phyloP scores from a whole-genome alignment of 768 basidiomycete genomes.

The Xerocomus potaroensis region DNA sequence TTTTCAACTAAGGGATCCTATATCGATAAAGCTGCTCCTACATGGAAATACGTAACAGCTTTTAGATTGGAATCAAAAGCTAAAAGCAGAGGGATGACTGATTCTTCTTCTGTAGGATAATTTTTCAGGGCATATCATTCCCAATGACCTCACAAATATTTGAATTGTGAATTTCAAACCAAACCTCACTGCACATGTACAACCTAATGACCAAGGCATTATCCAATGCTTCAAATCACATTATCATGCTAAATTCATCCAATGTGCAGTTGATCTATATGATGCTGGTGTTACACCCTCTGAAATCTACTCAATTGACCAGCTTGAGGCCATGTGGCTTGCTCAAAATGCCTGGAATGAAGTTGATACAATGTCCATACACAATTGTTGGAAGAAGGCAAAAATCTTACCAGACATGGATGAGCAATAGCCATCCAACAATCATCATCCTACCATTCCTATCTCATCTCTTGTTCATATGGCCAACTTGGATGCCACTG shows the following conservation, averaged over 20 bases:
- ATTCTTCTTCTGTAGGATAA: constrained; percentile 10
- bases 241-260: constrained; percentile 19
- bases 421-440: too few relatives aligned
- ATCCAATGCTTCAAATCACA: constrained; percentile 21
- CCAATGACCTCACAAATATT: constrained; percentile 24
- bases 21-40: too few relatives aligned
- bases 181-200: constrained; percentile 36
- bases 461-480: constrained; percentile 1
- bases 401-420: not conserved
- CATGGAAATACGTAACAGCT: too few relatives aligned
- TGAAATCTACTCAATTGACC: not conserved
- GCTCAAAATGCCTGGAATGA: constrained; percentile 2
- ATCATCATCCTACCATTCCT: not conserved
- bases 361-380: not conserved
- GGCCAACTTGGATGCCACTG: too few relatives aligned
- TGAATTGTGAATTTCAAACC: constrained; percentile 21
- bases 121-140: constrained; percentile 19
- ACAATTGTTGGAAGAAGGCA: constrained; percentile 4
- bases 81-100: not conserved
- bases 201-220: constrained; percentile 34
- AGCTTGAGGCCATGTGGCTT: too few relatives aligned
- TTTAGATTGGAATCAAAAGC: not conserved
- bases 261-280: not conserved
- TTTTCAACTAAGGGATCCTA: too few relatives aligned
- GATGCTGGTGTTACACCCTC: not conserved